Evolutionary conservation across 2,329 filamentous ascomycete species (phyloP).

Genomic region (Calonectria pseudoreteaudii): DNA sequence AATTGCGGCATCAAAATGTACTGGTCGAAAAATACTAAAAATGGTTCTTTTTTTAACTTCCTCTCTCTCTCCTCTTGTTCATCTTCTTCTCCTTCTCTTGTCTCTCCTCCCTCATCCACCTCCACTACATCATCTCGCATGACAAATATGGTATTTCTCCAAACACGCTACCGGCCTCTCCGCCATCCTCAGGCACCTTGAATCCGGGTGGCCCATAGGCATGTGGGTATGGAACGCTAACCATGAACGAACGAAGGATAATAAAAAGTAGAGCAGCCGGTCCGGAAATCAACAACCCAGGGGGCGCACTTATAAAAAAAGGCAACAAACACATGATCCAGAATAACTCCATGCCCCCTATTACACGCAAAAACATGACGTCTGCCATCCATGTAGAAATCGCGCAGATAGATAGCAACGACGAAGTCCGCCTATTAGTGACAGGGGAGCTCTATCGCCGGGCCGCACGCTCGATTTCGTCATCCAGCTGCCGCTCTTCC

Average conservation of each 20-base stretch:
- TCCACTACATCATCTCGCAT: conserved; percentile 19
- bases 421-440: conserved; percentile 12
- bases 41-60: conserved; percentile 2
- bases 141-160: conserved; percentile 34
- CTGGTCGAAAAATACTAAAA: conserved; percentile 14
- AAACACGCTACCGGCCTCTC: conserved; percentile 20
- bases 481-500: conserved; percentile 68
- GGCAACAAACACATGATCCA: conserved; percentile 27
- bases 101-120: background rate
- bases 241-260: conserved; percentile 31
- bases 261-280: conserved; percentile 20
- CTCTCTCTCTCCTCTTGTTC: background rate
- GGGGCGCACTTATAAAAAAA: conserved; percentile 8
- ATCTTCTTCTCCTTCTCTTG: background rate
- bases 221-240: conserved; percentile 21
- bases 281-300: conserved; percentile 21
- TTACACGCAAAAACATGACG: conserved; percentile 28
- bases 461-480: conserved; percentile 63
- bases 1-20: conserved; percentile 11
- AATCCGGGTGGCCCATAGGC: conserved; percentile 1
- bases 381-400: conserved; percentile 8
- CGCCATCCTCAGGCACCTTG: conserved; percentile 5
- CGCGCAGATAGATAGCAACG: conserved; percentile 8
- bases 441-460: conserved; percentile 36
- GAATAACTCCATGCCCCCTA: conserved; percentile 40